A percentile compares a stretch with the other conserved stretches of the same genome.
Conservation (phyloP, 1,284 basidiomycete genomes). For the Ceratobasidium sp. region DNA sequence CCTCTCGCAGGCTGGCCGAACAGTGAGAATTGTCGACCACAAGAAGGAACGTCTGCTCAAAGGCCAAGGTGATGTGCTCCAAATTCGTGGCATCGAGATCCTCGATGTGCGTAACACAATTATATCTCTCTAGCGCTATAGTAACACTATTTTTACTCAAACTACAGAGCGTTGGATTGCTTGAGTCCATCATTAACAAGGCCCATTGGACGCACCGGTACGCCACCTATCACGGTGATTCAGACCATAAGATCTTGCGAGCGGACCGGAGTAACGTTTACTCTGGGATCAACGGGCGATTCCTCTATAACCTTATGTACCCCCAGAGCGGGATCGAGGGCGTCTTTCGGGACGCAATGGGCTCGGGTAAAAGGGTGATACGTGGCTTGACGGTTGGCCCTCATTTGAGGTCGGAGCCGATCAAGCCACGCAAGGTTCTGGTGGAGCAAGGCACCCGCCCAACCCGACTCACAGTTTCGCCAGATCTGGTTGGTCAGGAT, state of each 20-base stretch:
- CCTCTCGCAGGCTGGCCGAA: constrained; percentile 3
- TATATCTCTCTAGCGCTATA: too few species aligned
- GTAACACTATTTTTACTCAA: too few species aligned
- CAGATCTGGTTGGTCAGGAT: neutral
- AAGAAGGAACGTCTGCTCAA: neutral
- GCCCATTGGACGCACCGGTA: neutral
- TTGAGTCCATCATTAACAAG: neutral
- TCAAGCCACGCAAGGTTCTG: neutral
- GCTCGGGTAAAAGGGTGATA: neutral
- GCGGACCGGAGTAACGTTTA: constrained; percentile 4
- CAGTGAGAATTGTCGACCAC: neutral
- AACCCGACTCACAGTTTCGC: neutral
- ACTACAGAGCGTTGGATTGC: constrained; percentile 17
- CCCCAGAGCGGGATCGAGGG: constrained; percentile 22
- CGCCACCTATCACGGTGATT: neutral
- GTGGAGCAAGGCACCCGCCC: constrained; percentile 28
- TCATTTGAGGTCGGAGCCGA: neutral
- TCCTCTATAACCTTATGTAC: neutral
- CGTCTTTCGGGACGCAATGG: constrained; percentile 26
- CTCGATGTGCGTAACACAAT: neutral
- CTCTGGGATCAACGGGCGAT: constrained; percentile 9
- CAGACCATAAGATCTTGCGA: neutral
- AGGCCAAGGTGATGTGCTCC: constrained; percentile 8
- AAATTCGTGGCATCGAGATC: constrained; percentile 6
- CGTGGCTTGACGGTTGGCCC: neutral